A percentile compares a stretch with the other conserved stretches of the same genome.
These are phyloP conservation scores for Diversispora eburnea DNA, from an alignment of 192 early-diverging fungal genomes.

Conservation along the genomic window DNA sequence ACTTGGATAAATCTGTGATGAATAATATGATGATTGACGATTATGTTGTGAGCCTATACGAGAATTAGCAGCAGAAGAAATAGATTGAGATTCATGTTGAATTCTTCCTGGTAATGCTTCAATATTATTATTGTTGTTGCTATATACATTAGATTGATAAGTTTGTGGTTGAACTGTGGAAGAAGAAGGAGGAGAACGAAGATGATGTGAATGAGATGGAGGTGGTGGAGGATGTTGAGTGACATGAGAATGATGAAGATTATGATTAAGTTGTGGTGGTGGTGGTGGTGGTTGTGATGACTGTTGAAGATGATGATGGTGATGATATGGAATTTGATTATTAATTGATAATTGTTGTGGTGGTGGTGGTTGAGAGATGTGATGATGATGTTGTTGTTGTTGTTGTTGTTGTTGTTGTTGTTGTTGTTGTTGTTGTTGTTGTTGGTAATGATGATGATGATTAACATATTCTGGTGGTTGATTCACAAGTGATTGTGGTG, in stretches of 20 bases:
- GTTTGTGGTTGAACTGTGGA: not conserved
- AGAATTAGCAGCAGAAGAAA: not conserved
- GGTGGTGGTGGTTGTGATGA: not conserved
- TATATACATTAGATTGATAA: not conserved
- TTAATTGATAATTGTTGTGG: too few species aligned
- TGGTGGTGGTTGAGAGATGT: too few species aligned
- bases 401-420: too few species aligned
- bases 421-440: too few species aligned
- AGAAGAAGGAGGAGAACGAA: not conserved
- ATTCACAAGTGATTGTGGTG: too few species aligned
- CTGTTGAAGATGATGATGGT: not conserved
- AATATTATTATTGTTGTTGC: not conserved
- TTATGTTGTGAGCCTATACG: not conserved
- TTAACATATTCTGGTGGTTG: too few species aligned
- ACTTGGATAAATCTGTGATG: not conserved
- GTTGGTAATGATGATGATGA: too few species aligned
- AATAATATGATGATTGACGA: not conserved
- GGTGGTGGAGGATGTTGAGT: not conserved
- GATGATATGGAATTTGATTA: not conserved
- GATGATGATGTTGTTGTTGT: too few species aligned
- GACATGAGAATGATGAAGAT: not conserved
- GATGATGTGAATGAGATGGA: not conserved
- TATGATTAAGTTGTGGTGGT: not conserved
- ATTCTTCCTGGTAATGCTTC: conserved; percentile 1
- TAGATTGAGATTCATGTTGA: conserved; percentile 9